Evolutionary conservation across 495 filamentous ascomycete genomes (phyloP).

Genomic region (Trypethelium eluteriae): DNA sequence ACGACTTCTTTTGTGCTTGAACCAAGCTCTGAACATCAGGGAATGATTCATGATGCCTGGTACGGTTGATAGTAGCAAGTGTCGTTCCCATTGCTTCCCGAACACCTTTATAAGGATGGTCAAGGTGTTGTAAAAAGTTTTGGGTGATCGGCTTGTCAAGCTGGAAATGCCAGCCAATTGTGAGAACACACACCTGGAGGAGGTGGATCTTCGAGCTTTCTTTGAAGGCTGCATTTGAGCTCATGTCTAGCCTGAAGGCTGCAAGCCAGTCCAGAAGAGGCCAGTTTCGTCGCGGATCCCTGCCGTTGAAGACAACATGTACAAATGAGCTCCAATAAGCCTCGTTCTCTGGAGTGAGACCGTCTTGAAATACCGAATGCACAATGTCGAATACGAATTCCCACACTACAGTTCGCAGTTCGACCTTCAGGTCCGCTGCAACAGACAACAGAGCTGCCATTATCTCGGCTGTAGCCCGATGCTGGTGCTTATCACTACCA

Average conservation of each 20-base stretch:
- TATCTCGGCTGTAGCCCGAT: constrained; percentile 92
- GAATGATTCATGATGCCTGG: constrained; percentile 89
- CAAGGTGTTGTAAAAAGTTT: constrained; percentile 82
- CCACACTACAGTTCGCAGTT: constrained; percentile 71
- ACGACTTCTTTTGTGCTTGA: constrained; percentile 65
- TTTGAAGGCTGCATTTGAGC: constrained; percentile 96
- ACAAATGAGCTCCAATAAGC: constrained; percentile 91
- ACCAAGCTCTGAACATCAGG: constrained; percentile 65
- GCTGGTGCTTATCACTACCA: constrained; percentile 95
- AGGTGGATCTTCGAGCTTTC: constrained; percentile 94
- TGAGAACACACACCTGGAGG: constrained; percentile 76
- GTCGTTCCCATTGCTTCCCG: constrained; percentile 90
- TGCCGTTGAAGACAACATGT: constrained; percentile 72
- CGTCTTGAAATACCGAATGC: constrained; percentile 74
- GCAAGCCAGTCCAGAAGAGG: constrained; percentile 80
- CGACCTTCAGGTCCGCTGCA: constrained; percentile 59
- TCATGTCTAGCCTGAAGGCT: constrained; percentile 83
- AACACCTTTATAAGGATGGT: constrained; percentile 96
- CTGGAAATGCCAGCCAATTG: constrained; percentile 94
- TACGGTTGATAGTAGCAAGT: constrained; percentile 77
- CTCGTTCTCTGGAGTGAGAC: constrained; percentile 87
- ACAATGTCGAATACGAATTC: constrained; percentile 84
- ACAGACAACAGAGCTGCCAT: constrained; percentile 73
- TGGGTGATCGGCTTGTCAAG: constrained; percentile 79
- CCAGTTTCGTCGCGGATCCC: constrained; percentile 78